A percentile compares a stretch with the other conserved stretches of the same genome.
Conservation (phyloP, 2,329 filamentous ascomycete genomes). For the Trichophyton simii region DNA sequence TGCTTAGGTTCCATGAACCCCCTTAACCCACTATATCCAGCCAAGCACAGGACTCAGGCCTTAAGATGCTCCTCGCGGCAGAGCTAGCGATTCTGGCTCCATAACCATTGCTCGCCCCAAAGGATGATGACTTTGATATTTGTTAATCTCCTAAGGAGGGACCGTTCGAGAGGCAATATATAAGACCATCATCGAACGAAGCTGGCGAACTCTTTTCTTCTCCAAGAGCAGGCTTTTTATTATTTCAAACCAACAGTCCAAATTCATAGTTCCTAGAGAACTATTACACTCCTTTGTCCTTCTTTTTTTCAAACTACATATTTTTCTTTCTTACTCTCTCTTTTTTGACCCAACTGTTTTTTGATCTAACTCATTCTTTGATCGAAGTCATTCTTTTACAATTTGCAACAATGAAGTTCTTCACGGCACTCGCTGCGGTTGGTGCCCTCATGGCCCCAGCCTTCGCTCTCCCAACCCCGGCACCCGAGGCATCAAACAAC, state of each 20-base stretch:
- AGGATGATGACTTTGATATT: neutral
- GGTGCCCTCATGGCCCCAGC: constrained; percentile 7
- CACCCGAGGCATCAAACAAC: constrained; percentile 12
- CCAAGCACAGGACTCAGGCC: neutral
- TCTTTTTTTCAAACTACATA: neutral
- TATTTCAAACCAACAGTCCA: neutral
- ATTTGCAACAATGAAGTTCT: constrained; percentile 5
- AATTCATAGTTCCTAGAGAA: neutral
- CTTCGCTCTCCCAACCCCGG: constrained; percentile 2
- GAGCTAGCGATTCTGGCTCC: neutral
- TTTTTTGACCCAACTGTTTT: neutral
- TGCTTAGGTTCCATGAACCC: neutral
- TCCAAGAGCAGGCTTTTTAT: neutral
- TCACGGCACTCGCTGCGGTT: constrained; percentile 16
- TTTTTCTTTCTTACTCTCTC: neutral
- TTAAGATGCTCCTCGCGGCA: neutral
- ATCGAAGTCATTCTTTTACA: neutral
- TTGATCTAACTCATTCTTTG: neutral
- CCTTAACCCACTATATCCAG: neutral
- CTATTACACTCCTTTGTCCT: neutral
- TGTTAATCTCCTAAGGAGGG: neutral
- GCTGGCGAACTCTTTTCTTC: neutral
- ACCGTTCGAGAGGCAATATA: neutral
- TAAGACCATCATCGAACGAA: neutral
- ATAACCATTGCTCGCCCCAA: neutral